A percentile compares a stretch with the other conserved stretches of the same genome.
These are phyloP conservation scores for Candida xiaguanensis DNA, from an alignment of 805 yeast species.

Conservation along the genomic window DNA sequence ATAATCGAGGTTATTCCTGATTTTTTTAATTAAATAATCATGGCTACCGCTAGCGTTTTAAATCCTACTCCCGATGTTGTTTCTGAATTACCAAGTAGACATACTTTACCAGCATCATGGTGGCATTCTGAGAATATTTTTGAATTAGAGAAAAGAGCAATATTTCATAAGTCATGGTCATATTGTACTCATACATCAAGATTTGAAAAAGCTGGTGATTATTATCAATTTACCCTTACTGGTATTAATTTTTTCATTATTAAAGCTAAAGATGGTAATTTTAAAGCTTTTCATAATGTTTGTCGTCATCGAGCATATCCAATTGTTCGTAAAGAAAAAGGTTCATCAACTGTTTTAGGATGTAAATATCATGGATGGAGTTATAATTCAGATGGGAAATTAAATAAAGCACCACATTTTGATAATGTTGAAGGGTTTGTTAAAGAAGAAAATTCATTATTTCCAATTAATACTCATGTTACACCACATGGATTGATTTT, in stretches of 20 bases:
- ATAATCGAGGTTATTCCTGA: not conserved
- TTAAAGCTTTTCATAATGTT: constrained; percentile 61
- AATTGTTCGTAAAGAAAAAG: constrained; percentile 54
- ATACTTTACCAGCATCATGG: constrained; percentile 65
- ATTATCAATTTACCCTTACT: constrained; percentile 45
- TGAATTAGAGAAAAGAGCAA: constrained; percentile 56
- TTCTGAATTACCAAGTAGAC: constrained; percentile 22
- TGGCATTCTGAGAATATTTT: constrained; percentile 58
- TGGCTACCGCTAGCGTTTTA: constrained; percentile 17
- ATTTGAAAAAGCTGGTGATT: constrained; percentile 56
- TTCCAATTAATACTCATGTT: constrained; percentile 50
- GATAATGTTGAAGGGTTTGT: constrained; percentile 56
- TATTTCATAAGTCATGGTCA: constrained; percentile 56
- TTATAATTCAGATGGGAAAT: constrained; percentile 55
- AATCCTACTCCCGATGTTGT: constrained; percentile 12
- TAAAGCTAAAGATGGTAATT: constrained; percentile 46
- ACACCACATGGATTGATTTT: constrained; percentile 57
- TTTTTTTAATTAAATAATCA: constrained; percentile 5
- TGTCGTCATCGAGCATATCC: constrained; percentile 68
- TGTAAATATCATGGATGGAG: constrained; percentile 68
- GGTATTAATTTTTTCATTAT: constrained; percentile 57
- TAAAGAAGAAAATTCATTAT: constrained; percentile 52
- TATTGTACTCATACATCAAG: constrained; percentile 50
- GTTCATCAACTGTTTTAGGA: constrained; percentile 55
- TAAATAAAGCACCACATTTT: constrained; percentile 61